These are phyloP conservation scores for Fusarium tupiense DNA, from an alignment of 2,329 filamentous ascomycete species.

Conservation along the genomic window DNA sequence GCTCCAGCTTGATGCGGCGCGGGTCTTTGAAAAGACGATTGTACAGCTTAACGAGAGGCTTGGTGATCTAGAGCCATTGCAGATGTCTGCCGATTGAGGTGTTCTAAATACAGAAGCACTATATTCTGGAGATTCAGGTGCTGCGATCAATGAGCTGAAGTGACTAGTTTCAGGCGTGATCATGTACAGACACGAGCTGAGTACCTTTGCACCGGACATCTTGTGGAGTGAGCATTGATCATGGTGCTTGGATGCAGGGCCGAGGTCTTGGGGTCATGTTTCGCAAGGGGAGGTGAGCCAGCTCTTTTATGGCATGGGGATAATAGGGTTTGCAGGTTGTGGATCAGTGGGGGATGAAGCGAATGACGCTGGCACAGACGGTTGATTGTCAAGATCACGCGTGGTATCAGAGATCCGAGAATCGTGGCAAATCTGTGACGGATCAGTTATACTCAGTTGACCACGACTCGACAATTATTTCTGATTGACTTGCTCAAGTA, in stretches of 20 bases:
- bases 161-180: slow-evolving; percentile 2
- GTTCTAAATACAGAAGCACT: background rate
- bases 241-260: slow-evolving; percentile 7
- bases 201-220: too few relatives aligned
- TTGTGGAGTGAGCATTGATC: slow-evolving; percentile 1
- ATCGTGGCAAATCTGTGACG: background rate
- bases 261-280: background rate
- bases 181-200: slow-evolving; percentile 7
- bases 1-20: slow-evolving; percentile 75
- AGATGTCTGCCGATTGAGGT: slow-evolving; percentile 35
- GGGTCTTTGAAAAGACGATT: slow-evolving; percentile 83
- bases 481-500: too few relatives aligned
- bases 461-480: background rate
- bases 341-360: slow-evolving; percentile 4
- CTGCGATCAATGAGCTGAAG: background rate
- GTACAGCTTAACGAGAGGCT: slow-evolving; percentile 76
- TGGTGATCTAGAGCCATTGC: slow-evolving; percentile 44
- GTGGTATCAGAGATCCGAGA: background rate
- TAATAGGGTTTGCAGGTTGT: background rate
- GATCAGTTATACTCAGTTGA: background rate
- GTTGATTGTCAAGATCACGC: background rate
- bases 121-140: background rate
- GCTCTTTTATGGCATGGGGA: background rate
- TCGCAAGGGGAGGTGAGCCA: background rate
- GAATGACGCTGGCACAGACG: background rate